phyloP scores from a whole-genome alignment of 352 stramenopile genomes.

The Globisporangium spiculum region DNA sequence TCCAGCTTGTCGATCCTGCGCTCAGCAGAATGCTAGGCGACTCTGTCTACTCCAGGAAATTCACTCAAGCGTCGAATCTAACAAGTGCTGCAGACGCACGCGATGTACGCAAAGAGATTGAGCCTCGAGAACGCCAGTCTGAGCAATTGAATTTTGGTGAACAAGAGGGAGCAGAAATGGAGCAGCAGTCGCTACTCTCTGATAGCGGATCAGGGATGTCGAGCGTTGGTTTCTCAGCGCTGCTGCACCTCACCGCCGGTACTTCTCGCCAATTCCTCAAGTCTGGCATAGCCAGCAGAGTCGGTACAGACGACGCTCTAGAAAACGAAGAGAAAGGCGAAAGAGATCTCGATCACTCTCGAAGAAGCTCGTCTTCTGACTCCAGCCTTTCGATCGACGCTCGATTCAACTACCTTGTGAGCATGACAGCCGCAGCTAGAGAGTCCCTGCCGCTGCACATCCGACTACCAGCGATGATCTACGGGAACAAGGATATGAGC shows the following conservation, averaged over 20 bases:
- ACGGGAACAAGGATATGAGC: slow-evolving; percentile 34
- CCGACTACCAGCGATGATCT: slow-evolving; percentile 33
- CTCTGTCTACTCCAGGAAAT: not conserved
- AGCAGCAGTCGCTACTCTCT: slow-evolving; percentile 21
- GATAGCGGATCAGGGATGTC: slow-evolving; percentile 39
- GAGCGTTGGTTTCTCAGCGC: slow-evolving; percentile 45
- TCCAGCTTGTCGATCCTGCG: slow-evolving; percentile 31
- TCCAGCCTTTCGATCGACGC: slow-evolving; percentile 47
- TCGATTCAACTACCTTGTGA: slow-evolving; percentile 45
- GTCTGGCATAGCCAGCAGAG: not conserved
- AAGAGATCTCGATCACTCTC: slow-evolving; percentile 1
- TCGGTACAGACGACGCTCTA: not conserved
- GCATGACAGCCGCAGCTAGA: slow-evolving; percentile 39
- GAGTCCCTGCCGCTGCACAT: slow-evolving; percentile 47
- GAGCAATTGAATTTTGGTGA: not conserved
- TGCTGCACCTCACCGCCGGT: slow-evolving; percentile 36
- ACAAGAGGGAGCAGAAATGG: not conserved
- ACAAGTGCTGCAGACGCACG: not conserved
- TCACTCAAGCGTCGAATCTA: not conserved
- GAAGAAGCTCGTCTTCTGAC: slow-evolving; percentile 24
- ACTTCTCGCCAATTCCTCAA: slow-evolving; percentile 16
- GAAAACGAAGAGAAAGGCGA: slow-evolving; percentile 9
- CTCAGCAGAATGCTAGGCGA: slow-evolving; percentile 29
- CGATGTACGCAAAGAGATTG: slow-evolving; percentile 2
- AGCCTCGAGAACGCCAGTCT: not conserved